Base-by-base conservation (phyloP, 2,329 filamentous ascomycete genomes). In the Monosporascus sp. region DNA sequence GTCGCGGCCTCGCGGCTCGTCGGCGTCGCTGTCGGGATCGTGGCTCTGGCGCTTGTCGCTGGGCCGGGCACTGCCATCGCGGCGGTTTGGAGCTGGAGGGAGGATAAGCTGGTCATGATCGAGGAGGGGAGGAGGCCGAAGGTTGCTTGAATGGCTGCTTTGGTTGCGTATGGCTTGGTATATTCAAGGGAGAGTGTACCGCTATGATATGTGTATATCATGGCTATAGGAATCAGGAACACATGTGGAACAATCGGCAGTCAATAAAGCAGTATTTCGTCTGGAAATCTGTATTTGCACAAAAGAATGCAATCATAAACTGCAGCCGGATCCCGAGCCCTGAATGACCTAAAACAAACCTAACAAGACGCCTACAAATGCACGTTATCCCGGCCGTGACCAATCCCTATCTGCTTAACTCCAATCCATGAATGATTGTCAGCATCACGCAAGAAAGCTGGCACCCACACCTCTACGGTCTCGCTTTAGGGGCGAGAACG, bases 401-500 rank as follows among this genome's bases (percentile, higher is more conserved):
- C 17, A 19, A 20, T 11, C 20, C 38, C 17, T 17, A 8, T 19
- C 38, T 11, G 38, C 7, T 2, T 40, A 35, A 35, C 11, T 35
- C 31, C 9, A 35, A 35, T 14, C 31, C 31, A 5, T 35, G 31
- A 14, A 35, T 56, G 20, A 51, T 55, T 35, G 50, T 56, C 20
- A 49, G 45, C 52, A 53, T 68, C 62, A 81, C 51, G 72, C 77
- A 54, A 84, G 66, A 60, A 86, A 86, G 63, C 83, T 86, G 51
- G 83, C 82, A 55, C 77, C 76, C 3, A 81, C 77, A 35, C 83
- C 82, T 56, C 84, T 81, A 54, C 80, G 79, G 49, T 90, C 84
- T 65, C 81, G 80, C 72, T 91, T 91, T 55, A 91, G 71, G 7
- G 88, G 88, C 19, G 87, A 91, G 66, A 91, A 91, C 4, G 76